Conservation (phyloP, 1,284 basidiomycete species). For the Rhizopogon hawkerae region DNA sequence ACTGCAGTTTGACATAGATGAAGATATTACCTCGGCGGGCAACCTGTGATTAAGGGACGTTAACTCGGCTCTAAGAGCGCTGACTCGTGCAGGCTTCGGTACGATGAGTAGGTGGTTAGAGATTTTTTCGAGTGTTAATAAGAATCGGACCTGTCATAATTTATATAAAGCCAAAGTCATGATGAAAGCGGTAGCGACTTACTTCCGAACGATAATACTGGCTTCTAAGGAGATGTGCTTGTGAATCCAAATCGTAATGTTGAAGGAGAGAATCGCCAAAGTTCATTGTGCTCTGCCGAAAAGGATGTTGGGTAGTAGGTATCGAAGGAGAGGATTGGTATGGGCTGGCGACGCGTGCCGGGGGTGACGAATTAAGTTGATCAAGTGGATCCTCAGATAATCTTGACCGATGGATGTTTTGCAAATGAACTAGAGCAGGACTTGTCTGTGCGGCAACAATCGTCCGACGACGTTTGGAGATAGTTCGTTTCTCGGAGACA, state of each 20-base stretch:
- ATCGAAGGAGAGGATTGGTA: slow-evolving; percentile 64
- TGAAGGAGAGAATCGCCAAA: slow-evolving; percentile 48
- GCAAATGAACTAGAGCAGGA: slow-evolving; percentile 55
- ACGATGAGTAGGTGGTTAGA: slow-evolving; percentile 88
- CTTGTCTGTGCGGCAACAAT: slow-evolving; percentile 60
- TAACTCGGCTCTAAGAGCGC: slow-evolving; percentile 90
- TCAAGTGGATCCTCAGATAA: slow-evolving; percentile 67
- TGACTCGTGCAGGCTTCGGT: slow-evolving; percentile 90
- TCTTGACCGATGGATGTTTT: slow-evolving; percentile 41
- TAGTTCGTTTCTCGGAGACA: slow-evolving; percentile 6
- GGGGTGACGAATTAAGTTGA: slow-evolving; percentile 47
- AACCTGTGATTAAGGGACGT: slow-evolving; percentile 95
- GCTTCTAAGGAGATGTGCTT: slow-evolving; percentile 70
- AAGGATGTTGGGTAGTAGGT: slow-evolving; percentile 37
- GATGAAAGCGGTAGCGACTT: slow-evolving; percentile 17
- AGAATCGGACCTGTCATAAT: slow-evolving; percentile 62
- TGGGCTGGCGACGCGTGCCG: slow-evolving; percentile 32
- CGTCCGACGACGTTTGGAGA: slow-evolving; percentile 35
- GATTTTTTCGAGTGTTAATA: slow-evolving; percentile 86
- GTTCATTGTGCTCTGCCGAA: slow-evolving; percentile 36
- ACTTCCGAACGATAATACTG: slow-evolving; percentile 93
- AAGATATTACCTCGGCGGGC: slow-evolving; percentile 70
- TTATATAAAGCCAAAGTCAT: slow-evolving; percentile 5
- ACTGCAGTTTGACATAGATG: slow-evolving; percentile 5
- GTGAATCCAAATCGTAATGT: slow-evolving; percentile 60